These are phyloP conservation scores for Ceratocystis alfenasii DNA, from an alignment of 2,329 filamentous ascomycete genomes.

Conservation along the genomic window DNA sequence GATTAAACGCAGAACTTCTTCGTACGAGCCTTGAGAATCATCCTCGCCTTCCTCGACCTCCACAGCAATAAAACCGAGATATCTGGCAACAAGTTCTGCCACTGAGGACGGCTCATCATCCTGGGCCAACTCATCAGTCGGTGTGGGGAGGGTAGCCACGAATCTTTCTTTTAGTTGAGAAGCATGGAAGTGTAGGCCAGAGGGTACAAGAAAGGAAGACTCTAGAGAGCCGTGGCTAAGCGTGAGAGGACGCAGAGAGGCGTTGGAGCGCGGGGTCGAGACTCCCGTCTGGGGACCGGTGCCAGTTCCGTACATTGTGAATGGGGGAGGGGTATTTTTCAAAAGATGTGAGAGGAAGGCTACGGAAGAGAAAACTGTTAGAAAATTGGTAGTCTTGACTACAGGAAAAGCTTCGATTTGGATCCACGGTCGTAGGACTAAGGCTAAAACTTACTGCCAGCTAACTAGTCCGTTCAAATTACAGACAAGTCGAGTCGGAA, in stretches of 20 bases:
- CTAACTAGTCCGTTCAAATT: slow-evolving; percentile 6
- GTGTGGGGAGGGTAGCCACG: slow-evolving; percentile 67
- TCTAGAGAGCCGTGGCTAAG: slow-evolving; percentile 91
- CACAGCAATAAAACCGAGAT: slow-evolving; percentile 76
- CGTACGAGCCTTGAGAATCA: slow-evolving; percentile 73
- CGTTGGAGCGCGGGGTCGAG: slow-evolving; percentile 86
- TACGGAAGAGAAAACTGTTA: neutral
- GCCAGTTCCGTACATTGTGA: slow-evolving; percentile 71
- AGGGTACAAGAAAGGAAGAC: slow-evolving; percentile 89
- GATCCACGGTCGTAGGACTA: neutral
- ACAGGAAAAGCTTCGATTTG: neutral
- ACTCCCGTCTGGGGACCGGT: slow-evolving; percentile 89
- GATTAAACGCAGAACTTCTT: slow-evolving; percentile 83
- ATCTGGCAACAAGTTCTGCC: slow-evolving; percentile 81
- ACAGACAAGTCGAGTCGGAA: slow-evolving; percentile 12
- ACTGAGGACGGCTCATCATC: slow-evolving; percentile 98
- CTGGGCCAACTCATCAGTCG: slow-evolving; percentile 92
- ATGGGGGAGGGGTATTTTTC: slow-evolving; percentile 24
- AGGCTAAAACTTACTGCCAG: slow-evolving; percentile 10
- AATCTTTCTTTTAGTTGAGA: slow-evolving; percentile 90
- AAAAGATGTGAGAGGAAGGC: neutral
- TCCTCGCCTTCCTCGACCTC: slow-evolving; percentile 92
- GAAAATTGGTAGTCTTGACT: neutral
- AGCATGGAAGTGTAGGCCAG: slow-evolving; percentile 89
- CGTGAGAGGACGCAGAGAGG: slow-evolving; percentile 81